Evolutionary conservation across 2,329 filamentous ascomycete species (phyloP), one percentile per base, ranked within the genome.

Genomic region (Colletotrichum coccodes): DNA sequence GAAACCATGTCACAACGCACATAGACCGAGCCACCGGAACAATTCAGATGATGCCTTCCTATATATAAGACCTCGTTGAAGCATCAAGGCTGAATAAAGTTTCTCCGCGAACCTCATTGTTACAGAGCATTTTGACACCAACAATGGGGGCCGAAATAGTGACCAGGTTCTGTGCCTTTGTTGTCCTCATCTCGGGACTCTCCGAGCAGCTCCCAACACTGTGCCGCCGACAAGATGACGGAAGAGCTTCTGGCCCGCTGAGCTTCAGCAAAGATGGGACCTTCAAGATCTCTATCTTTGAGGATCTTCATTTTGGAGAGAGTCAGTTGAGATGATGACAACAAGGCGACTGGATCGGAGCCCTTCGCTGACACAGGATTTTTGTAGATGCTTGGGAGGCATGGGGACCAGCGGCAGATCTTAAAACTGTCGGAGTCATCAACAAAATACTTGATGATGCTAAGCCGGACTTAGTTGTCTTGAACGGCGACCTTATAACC

Each of bases 251-350:
- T 0, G 50, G 36, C 0, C 76, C 77, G 7, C 73, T 80, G 11
- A 74, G 70, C 11, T 86, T 87, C 71, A 76, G 75, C 9, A 23
- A 72, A 1, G 80, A 85, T 50, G 84, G 84, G 6, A 83, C 79
- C 0, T 87, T 88, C 71, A 83, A 86, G 59, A 79, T 88, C 36
- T 80, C 88, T 2, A 84, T 94, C 14, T 92, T 94, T 70, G 86
- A 88, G 32, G 92, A 94, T 72, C 78, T 94, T 8, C 91, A 94
- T 75, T 92, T 91, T 75, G 92, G 91, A 11, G 91, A 94, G 77
- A 86, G 88, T 88, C 78, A 72, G 80, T 76, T 11, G 2, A 1
- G 2, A 2, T 9, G 3, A 6, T 23, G 30, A 16, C 26, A 16
- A 3, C 1, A 3, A 26, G n/a, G 1, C 9, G 16, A 5, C 2